Percentiles rank a stretch among this genome's conserved stretches.
phyloP scores from a whole-genome alignment of 2,329 filamentous ascomycete species.

The Aspergillus fijiensis region DNA sequence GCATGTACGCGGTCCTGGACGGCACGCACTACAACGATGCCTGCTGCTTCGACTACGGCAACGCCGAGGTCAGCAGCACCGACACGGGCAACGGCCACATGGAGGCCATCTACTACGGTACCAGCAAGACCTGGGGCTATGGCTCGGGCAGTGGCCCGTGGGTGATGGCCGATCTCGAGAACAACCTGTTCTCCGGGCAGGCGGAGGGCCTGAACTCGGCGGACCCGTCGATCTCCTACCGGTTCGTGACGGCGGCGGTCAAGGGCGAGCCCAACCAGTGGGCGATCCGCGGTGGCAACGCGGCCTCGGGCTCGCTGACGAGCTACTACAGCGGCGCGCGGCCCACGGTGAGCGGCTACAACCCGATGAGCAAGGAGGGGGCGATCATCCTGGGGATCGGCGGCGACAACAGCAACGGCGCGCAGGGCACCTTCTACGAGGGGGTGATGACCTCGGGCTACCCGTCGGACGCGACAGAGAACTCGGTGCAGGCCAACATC shows the following conservation, averaged over 20 bases:
- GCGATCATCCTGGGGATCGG: constrained; percentile 69
- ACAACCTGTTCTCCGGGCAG: constrained; percentile 62
- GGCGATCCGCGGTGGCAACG: constrained; percentile 60
- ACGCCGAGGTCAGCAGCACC: constrained; percentile 53
- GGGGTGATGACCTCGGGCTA: constrained; percentile 65
- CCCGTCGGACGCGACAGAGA: constrained; percentile 59
- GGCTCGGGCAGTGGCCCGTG: constrained; percentile 62
- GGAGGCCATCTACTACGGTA: constrained; percentile 67
- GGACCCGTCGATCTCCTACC: constrained; percentile 54
- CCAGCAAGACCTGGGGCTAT: constrained; percentile 54
- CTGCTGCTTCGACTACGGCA: constrained; percentile 57
- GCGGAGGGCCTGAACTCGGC: constrained; percentile 49
- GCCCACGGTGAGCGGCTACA: constrained; percentile 55
- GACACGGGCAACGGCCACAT: constrained; percentile 65
- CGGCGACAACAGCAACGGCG: constrained; percentile 62
- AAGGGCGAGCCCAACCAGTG: constrained; percentile 59
- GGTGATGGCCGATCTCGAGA: constrained; percentile 70
- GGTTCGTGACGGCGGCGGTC: constrained; percentile 58
- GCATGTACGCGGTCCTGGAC: constrained; percentile 37
- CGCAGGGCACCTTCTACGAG: constrained; percentile 65
- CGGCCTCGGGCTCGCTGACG: constrained; percentile 54
- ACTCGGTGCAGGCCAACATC: constrained; percentile 60
- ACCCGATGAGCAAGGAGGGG: constrained; percentile 64
- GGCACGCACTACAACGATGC: constrained; percentile 36
- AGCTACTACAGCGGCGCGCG: constrained; percentile 61